These are phyloP conservation scores for Lichtheimia ornata DNA, from an alignment of 371 early-diverging fungal genomes.

Conservation along the genomic window DNA sequence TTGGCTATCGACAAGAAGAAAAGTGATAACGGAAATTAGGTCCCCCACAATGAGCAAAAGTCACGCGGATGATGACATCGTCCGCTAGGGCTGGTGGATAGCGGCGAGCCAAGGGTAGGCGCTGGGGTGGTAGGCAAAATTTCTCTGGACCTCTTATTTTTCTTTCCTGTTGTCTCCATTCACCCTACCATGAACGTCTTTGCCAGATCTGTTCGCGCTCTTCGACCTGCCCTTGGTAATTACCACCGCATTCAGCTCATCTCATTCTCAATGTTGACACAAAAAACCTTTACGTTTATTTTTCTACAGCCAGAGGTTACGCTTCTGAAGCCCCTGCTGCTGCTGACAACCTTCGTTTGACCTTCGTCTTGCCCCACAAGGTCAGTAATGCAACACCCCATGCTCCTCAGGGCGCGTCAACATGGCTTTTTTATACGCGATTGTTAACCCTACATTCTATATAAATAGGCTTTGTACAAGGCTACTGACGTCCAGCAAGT, in stretches of 20 bases:
- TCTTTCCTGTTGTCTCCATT: constrained; percentile 12
- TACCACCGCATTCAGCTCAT: constrained; percentile 15
- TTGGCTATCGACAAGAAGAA: no score
- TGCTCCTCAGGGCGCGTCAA: neutral
- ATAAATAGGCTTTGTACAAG: constrained; percentile 68
- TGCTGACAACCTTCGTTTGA: constrained; percentile 81
- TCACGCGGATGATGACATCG: constrained; percentile 5
- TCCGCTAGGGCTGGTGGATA: neutral
- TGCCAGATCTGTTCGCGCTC: constrained; percentile 57
- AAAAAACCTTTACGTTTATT: neutral
- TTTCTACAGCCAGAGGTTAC: constrained; percentile 64
- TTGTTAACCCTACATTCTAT: neutral
- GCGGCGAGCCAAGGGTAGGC: neutral
- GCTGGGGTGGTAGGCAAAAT: neutral
- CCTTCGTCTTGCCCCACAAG: constrained; percentile 92
- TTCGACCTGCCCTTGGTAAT: constrained; percentile 43
- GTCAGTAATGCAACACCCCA: constrained; percentile 35
- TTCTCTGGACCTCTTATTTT: constrained; percentile 7
- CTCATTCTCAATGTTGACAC: neutral
- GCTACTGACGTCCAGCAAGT: constrained; percentile 86
- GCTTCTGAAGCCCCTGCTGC: constrained; percentile 74
- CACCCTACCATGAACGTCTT: constrained; percentile 58
- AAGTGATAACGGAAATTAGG: no score
- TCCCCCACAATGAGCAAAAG: neutral
- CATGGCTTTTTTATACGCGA: neutral